phyloP scores from a whole-genome alignment of 257 asterid genomes.

The Nicotiana sylvestris region DNA sequence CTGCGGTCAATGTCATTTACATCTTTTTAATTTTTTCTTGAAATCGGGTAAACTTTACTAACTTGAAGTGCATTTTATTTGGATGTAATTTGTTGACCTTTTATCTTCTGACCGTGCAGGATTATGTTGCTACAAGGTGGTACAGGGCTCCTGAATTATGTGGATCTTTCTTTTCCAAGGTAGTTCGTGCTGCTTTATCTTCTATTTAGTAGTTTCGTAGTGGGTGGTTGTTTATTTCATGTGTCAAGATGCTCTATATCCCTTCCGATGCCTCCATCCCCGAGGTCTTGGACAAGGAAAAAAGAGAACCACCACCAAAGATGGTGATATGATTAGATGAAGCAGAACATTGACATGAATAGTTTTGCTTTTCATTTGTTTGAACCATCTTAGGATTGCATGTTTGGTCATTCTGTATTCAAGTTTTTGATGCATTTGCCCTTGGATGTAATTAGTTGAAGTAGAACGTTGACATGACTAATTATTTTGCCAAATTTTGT shows the following conservation, averaged over 20 bases:
- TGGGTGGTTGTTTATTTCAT: neutral
- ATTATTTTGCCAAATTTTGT: neutral
- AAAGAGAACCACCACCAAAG: neutral
- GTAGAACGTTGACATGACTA: neutral
- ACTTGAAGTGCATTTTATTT: neutral
- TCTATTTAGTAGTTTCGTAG: conserved; percentile 4
- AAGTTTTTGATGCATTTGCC: neutral
- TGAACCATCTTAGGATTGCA: neutral
- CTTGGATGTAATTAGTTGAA: neutral
- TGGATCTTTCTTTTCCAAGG: conserved; percentile 97
- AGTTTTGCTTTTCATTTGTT: neutral
- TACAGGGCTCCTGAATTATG: conserved; percentile 98
- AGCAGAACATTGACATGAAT: neutral
- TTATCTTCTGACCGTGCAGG: conserved; percentile 45
- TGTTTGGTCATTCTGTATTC: neutral
- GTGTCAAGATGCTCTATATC: neutral
- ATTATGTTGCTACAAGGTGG: conserved; percentile 99
- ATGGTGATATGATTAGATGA: neutral
- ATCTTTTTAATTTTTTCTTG: neutral
- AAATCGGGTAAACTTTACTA: neutral
- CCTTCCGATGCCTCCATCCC: neutral
- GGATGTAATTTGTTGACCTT: neutral
- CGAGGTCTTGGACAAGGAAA: neutral
- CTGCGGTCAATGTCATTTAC: neutral
- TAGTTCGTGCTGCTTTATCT: conserved; percentile 20